phyloP scores from a whole-genome alignment of 768 basidiomycete genomes.

The Kondoa subrosea region DNA sequence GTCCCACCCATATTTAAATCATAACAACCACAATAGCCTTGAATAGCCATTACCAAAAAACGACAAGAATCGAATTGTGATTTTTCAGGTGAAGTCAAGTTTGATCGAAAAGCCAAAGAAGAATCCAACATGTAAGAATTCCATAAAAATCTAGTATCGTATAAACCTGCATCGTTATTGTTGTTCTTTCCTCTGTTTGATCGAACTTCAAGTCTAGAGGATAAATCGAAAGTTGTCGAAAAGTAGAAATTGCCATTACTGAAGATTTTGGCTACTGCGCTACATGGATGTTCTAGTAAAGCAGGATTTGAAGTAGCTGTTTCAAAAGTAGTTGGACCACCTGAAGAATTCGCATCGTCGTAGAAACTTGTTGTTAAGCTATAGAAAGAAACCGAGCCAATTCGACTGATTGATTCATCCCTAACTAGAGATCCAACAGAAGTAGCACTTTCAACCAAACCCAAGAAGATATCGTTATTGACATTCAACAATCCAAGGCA shows the following conservation, averaged over 20 bases:
- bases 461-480: constrained; percentile 60
- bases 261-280: constrained; percentile 73
- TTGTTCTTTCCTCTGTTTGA: constrained; percentile 31
- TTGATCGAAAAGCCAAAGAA: constrained; percentile 69
- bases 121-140: constrained; percentile 79
- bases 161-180: constrained; percentile 40
- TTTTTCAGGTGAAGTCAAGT: constrained; percentile 52
- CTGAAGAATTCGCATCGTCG: constrained; percentile 49
- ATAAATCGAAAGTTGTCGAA: constrained; percentile 74
- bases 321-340: constrained; percentile 30
- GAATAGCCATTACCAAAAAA: constrained; percentile 78
- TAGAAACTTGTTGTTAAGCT: constrained; percentile 65
- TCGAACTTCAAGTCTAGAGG: constrained; percentile 58
- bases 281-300: constrained; percentile 73
- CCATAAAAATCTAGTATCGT: constrained; percentile 83
- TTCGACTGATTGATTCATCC: constrained; percentile 53
- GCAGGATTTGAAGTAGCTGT: constrained; percentile 33
- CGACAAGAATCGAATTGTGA: constrained; percentile 63
- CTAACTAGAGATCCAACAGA: constrained; percentile 42
- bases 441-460: constrained; percentile 57
- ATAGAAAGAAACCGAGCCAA: constrained; percentile 78
- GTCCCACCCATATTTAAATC: constrained; percentile 45
- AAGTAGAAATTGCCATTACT: constrained; percentile 89
- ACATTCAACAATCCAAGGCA: neutral
- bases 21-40: constrained; percentile 78